Percentiles rank a stretch among this genome's conserved stretches.
Evolutionary conservation across 1,284 basidiomycete genomes (phyloP).

Genomic region (Apiotrichum domesticum): DNA sequence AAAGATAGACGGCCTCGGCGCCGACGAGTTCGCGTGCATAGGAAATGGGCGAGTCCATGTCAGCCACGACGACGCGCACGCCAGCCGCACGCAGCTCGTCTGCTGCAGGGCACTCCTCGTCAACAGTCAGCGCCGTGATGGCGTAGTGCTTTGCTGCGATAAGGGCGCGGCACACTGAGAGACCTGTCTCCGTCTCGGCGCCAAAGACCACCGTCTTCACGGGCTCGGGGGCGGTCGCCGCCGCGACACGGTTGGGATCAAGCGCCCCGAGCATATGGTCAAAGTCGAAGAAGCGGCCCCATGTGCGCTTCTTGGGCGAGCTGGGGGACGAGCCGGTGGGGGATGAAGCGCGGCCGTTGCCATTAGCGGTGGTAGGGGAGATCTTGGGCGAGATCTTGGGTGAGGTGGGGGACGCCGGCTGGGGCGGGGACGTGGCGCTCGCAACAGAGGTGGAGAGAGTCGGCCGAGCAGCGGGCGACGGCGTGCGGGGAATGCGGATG

Average conservation of each 20-base stretch:
- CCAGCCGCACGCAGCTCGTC: constrained; percentile 9
- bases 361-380: not conserved
- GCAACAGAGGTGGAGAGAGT: not conserved
- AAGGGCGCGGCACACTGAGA: constrained; percentile 12
- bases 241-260: constrained; percentile 17
- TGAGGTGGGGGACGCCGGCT: not conserved
- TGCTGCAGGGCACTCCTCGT: constrained; percentile 1
- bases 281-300: constrained; percentile 9
- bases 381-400: not conserved
- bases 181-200: constrained; percentile 22
- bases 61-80: constrained; percentile 22
- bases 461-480: not conserved
- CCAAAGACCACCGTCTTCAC: constrained; percentile 23
- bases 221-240: constrained; percentile 11
- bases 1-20: constrained; percentile 21
- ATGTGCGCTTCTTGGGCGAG: not conserved
- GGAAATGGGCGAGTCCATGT: constrained; percentile 21
- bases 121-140: constrained; percentile 13
- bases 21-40: constrained; percentile 20
- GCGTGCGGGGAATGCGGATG: not conserved
- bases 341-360: not conserved
- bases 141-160: constrained; percentile 4
- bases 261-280: constrained; percentile 25
- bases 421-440: not conserved
- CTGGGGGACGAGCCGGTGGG: not conserved